These are phyloP conservation scores for Megacollybia marginata DNA, from an alignment of 768 basidiomycete genomes.

Conservation along the genomic window DNA sequence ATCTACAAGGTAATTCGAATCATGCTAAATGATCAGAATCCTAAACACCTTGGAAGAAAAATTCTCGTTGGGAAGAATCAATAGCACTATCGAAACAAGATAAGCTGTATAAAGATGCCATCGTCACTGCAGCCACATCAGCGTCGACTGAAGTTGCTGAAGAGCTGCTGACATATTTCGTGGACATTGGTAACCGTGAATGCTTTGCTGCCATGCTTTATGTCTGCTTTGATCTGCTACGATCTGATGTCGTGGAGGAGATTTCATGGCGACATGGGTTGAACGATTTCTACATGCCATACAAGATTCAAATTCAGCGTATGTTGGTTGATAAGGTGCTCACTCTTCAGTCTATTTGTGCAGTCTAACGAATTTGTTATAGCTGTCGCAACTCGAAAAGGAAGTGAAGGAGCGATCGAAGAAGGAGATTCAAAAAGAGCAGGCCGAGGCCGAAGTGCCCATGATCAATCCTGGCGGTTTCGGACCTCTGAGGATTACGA, in stretches of 20 bases:
- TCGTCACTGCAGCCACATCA: constrained; percentile 87
- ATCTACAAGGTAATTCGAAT: constrained; percentile 72
- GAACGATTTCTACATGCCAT: constrained; percentile 98
- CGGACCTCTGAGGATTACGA: constrained; percentile 61
- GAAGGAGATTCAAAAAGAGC: constrained; percentile 85
- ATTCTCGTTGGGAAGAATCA: constrained; percentile 92
- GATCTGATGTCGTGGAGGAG: constrained; percentile 89
- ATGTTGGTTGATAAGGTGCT: constrained; percentile 68
- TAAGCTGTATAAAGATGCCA: constrained; percentile 94
- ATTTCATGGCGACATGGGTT: constrained; percentile 94
- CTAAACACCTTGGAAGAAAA: constrained; percentile 62
- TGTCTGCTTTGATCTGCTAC: constrained; percentile 92
- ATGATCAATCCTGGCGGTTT: constrained; percentile 83
- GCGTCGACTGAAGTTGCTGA: constrained; percentile 85
- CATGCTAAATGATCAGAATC: not conserved
- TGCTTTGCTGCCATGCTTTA: constrained; percentile 90
- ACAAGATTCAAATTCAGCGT: constrained; percentile 82
- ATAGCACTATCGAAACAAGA: constrained; percentile 93
- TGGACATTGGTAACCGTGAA: constrained; percentile 98
- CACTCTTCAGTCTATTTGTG: not conserved
- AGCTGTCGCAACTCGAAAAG: constrained; percentile 79
- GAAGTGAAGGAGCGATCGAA: constrained; percentile 82
- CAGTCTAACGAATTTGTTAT: not conserved
- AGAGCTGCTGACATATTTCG: constrained; percentile 92
- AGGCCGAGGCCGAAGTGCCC: constrained; percentile 77